These are phyloP conservation scores for Fraxinus ornus DNA, from an alignment of 305 asterid species.

Conservation along the genomic window DNA sequence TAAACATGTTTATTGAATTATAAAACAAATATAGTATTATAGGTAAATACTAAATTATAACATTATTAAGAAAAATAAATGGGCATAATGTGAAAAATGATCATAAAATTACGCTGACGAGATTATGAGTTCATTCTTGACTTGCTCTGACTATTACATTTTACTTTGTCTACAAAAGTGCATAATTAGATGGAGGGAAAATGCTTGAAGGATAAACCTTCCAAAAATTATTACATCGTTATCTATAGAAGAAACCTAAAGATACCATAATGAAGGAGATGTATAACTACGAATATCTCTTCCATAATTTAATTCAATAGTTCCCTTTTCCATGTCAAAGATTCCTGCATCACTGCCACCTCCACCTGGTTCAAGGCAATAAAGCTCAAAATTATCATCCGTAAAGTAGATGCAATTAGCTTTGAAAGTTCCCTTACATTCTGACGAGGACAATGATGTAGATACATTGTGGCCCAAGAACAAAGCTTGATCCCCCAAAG, in stretches of 20 bases:
- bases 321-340: not conserved
- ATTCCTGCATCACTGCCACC: not conserved
- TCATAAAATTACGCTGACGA: too few relatives aligned
- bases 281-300: not conserved
- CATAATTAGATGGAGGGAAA: not conserved
- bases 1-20: too few relatives aligned
- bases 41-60: too few relatives aligned
- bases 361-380: not conserved
- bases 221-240: too few relatives aligned
- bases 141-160: too few relatives aligned
- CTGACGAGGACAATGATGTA: not conserved
- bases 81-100: too few relatives aligned
- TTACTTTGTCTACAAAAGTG: too few relatives aligned
- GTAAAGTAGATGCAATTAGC: not conserved
- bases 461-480: not conserved
- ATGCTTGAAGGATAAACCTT: too few relatives aligned
- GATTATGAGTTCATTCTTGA: too few relatives aligned
- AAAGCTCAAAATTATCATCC: not conserved
- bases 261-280: not conserved
- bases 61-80: too few relatives aligned
- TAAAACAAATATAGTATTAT: too few relatives aligned
- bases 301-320: not conserved
- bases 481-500: not conserved
- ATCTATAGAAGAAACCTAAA: slow-evolving; percentile 39
- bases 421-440: not conserved